A percentile compares a stretch with the other conserved stretches of the same genome.
Conservation (phyloP, 2,329 filamentous ascomycete genomes). For the Zelopaecilomyces penicillatus region DNA sequence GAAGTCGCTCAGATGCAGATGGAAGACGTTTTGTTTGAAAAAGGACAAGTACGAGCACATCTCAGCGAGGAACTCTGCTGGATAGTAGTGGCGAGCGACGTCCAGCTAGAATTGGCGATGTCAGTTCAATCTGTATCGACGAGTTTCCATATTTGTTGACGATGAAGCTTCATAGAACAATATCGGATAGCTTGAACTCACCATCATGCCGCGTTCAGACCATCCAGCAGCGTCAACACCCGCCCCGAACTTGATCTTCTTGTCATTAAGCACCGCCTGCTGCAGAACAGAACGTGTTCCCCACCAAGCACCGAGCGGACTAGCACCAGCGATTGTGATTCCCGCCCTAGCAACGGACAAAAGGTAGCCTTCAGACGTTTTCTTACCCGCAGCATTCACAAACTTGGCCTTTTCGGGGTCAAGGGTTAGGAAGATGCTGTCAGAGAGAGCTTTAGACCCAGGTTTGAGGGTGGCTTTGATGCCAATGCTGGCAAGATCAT, state of each 20-base stretch:
- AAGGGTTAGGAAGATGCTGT: slow-evolving; percentile 38
- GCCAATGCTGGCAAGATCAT: slow-evolving; percentile 7
- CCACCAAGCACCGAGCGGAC: slow-evolving; percentile 50
- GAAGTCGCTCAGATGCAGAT: slow-evolving; percentile 42
- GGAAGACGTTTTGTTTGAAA: slow-evolving; percentile 42
- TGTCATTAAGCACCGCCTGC: slow-evolving; percentile 31
- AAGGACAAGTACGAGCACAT: slow-evolving; percentile 37
- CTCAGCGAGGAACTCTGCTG: slow-evolving; percentile 28
- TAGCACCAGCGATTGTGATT: slow-evolving; percentile 42
- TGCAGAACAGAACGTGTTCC: slow-evolving; percentile 48
- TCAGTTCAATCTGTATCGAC: too few relatives aligned
- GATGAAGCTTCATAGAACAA: too few relatives aligned
- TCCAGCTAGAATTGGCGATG: slow-evolving; percentile 9
- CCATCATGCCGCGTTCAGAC: slow-evolving; percentile 10
- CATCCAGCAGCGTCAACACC: slow-evolving; percentile 8
- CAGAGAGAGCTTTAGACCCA: not conserved
- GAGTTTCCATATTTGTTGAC: too few relatives aligned
- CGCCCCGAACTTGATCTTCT: slow-evolving; percentile 6
- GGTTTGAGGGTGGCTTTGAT: slow-evolving; percentile 3
- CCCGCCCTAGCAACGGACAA: slow-evolving; percentile 33
- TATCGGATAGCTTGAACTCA: not conserved
- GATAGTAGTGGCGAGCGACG: slow-evolving; percentile 18
- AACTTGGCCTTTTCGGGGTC: slow-evolving; percentile 28
- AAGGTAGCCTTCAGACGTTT: slow-evolving; percentile 41
- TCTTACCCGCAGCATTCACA: slow-evolving; percentile 35